These are phyloP conservation scores for Lindgomyces ingoldianus DNA, from an alignment of 495 filamentous ascomycete species.

Conservation along the genomic window DNA sequence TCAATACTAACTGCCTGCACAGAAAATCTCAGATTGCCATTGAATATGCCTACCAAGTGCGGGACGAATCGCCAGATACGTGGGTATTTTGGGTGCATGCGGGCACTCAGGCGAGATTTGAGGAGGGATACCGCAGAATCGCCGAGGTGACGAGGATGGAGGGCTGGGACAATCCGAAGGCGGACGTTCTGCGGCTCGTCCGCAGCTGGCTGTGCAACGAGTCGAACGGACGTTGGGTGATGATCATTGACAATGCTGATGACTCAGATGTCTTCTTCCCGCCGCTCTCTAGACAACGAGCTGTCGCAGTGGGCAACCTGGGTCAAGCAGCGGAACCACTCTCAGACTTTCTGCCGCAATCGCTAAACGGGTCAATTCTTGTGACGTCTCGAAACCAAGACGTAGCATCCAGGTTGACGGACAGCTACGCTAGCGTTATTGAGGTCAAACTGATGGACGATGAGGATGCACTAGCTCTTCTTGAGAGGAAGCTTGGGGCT, in stretches of 20 bases:
- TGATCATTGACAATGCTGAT: constrained; percentile 27
- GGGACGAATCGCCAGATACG: constrained; percentile 11
- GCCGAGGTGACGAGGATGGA: constrained; percentile 7
- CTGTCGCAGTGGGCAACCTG: neutral
- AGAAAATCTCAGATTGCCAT: constrained; percentile 26
- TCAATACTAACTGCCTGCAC: neutral
- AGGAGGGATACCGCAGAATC: constrained; percentile 17
- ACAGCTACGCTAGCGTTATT: constrained; percentile 45
- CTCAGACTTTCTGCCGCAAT: constrained; percentile 19
- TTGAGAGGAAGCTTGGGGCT: constrained; percentile 46
- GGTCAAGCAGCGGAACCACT: neutral
- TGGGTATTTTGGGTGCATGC: constrained; percentile 34
- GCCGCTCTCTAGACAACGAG: neutral
- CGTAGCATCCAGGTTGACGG: constrained; percentile 39
- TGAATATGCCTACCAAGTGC: constrained; percentile 16
- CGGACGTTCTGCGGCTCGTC: constrained; percentile 11
- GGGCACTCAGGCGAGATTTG: constrained; percentile 12
- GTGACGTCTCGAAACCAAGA: constrained; percentile 28
- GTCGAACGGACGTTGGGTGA: constrained; percentile 15
- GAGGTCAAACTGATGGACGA: constrained; percentile 44
- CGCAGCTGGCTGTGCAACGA: constrained; percentile 18
- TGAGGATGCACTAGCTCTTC: constrained; percentile 43
- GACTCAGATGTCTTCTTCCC: constrained; percentile 10
- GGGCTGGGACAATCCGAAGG: constrained; percentile 12
- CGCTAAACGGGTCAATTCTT: constrained; percentile 17